Percentiles rank a stretch among this genome's conserved stretches.
Conservation (phyloP, 495 filamentous ascomycete genomes). For the Tuber microsphaerosporum region DNA sequence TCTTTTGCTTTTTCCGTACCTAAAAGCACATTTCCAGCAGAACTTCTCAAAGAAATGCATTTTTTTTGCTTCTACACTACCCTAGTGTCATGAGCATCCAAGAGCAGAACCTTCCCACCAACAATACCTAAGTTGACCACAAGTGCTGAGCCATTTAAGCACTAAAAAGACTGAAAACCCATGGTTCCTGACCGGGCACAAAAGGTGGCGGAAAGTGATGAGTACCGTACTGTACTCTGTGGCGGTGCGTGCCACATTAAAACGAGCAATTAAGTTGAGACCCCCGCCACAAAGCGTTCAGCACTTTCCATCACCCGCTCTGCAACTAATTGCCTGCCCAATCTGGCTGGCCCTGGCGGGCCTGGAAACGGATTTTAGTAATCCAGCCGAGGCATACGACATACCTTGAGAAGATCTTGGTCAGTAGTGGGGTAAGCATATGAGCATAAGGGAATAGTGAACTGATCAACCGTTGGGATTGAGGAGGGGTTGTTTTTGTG, state of each 20-base stretch:
- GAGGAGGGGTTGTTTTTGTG: background rate
- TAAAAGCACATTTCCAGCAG: too few species aligned
- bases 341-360: background rate
- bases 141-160: background rate
- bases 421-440: background rate
- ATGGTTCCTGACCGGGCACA: background rate
- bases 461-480: background rate
- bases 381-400: background rate
- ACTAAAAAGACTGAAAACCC: background rate
- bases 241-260: too few species aligned
- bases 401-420: background rate
- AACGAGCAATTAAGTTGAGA: too few species aligned
- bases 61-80: too few species aligned
- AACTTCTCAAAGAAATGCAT: too few species aligned
- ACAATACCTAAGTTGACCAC: background rate
- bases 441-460: background rate
- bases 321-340: background rate
- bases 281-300: too few species aligned
- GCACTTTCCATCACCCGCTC: too few species aligned
- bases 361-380: background rate
- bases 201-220: too few species aligned
- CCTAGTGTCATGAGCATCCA: too few species aligned
- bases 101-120: background rate
- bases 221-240: too few species aligned
- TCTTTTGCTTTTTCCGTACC: too few species aligned